Conservation (phyloP, 169 alveolate species). For the Plasmodium inui region DNA sequence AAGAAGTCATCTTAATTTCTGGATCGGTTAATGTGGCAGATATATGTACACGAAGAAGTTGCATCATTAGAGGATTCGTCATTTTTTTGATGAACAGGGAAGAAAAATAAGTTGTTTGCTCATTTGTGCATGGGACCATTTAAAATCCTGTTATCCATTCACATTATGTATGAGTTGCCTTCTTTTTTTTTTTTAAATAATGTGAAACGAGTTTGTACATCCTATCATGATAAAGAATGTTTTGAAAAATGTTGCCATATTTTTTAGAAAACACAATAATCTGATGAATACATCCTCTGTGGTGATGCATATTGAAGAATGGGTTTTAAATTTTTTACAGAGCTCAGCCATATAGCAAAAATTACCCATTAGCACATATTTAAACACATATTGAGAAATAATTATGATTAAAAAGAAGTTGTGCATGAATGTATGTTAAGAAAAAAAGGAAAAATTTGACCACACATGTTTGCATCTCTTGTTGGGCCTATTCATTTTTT, state of each 20-base stretch:
- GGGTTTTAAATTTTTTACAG: background rate
- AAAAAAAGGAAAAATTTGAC: background rate
- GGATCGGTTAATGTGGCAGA: background rate
- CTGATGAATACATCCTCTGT: background rate
- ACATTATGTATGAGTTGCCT: background rate
- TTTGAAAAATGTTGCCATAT: background rate
- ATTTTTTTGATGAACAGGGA: background rate
- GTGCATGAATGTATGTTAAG: background rate
- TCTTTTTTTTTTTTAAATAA: slow-evolving; percentile 1
- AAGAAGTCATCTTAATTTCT: background rate
- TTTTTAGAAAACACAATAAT: background rate
- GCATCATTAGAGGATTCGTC: background rate
- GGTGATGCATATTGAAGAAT: background rate
- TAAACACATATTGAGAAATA: background rate
- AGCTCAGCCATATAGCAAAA: background rate
- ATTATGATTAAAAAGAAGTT: background rate
- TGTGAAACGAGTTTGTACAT: background rate
- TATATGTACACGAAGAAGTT: background rate
- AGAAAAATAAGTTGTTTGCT: background rate
- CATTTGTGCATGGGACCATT: background rate
- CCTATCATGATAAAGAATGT: background rate
- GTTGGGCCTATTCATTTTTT: background rate
- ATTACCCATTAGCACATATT: background rate
- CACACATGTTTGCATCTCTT: background rate
- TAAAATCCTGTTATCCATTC: background rate